phyloP scores from a whole-genome alignment of 768 basidiomycete species.

The Lepiota brunneoincarnata region DNA sequence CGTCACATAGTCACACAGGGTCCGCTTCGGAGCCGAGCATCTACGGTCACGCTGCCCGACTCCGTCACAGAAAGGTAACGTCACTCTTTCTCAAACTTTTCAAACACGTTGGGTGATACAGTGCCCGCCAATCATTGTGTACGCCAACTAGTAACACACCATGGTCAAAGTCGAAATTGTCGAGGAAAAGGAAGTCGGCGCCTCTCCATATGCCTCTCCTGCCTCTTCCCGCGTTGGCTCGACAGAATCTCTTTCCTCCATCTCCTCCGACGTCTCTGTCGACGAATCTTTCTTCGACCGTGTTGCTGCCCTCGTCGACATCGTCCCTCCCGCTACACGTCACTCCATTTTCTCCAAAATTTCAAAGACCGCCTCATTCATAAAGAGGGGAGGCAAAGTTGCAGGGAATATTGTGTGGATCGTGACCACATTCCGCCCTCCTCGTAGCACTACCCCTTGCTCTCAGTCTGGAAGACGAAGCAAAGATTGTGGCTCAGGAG shows the following conservation, averaged over 20 bases:
- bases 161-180: constrained; percentile 97
- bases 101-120: constrained; percentile 22
- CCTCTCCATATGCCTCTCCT: constrained; percentile 72
- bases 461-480: constrained; percentile 93
- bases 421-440: constrained; percentile 88
- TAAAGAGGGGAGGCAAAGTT: constrained; percentile 67
- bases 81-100: constrained; percentile 11
- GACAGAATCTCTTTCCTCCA: constrained; percentile 74
- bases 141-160: constrained; percentile 18
- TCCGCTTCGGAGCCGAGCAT: constrained; percentile 11
- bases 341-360: constrained; percentile 65
- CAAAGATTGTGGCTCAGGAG: constrained; percentile 91
- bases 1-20: constrained; percentile 9
- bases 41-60: constrained; percentile 5
- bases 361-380: constrained; percentile 55
- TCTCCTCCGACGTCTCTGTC: constrained; percentile 65
- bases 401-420: constrained; percentile 93
- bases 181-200: constrained; percentile 70
- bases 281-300: constrained; percentile 90
- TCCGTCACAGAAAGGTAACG: constrained; percentile 13
- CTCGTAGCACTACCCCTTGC: constrained; percentile 93
- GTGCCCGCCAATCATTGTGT: constrained; percentile 13
- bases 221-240: constrained; percentile 73
- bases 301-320: constrained; percentile 89
- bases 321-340: constrained; percentile 89